A percentile compares a stretch with the other conserved stretches of the same genome.
These are phyloP conservation scores for Macrolepiota fuliginosa DNA, from an alignment of 768 basidiomycete genomes.

Conservation along the genomic window DNA sequence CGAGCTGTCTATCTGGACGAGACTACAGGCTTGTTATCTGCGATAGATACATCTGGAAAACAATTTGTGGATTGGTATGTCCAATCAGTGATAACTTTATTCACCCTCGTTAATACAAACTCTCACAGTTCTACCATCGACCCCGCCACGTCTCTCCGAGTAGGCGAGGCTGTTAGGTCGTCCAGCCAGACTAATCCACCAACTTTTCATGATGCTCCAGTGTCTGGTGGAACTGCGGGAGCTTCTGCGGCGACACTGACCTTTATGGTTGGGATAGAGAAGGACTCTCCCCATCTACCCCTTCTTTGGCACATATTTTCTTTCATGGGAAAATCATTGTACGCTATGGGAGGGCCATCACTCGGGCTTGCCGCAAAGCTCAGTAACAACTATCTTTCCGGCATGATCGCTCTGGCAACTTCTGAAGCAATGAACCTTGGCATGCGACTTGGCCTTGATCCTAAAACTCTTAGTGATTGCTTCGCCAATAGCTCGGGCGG, in stretches of 20 bases:
- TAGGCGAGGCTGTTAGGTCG: slow-evolving; percentile 27
- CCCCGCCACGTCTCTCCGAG: slow-evolving; percentile 30
- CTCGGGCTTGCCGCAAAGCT: slow-evolving; percentile 43
- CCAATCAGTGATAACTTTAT: not conserved
- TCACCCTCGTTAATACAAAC: not conserved
- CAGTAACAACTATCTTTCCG: slow-evolving; percentile 42
- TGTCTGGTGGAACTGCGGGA: slow-evolving; percentile 40
- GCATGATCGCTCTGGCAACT: slow-evolving; percentile 39
- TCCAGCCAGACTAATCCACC: slow-evolving; percentile 19
- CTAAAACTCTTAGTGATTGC: slow-evolving; percentile 33
- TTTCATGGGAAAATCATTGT: slow-evolving; percentile 34
- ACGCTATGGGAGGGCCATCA: slow-evolving; percentile 36
- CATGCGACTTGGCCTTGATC: slow-evolving; percentile 41
- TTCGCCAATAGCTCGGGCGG: slow-evolving; percentile 39
- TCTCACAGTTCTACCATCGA: slow-evolving; percentile 41
- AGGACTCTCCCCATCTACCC: slow-evolving; percentile 29
- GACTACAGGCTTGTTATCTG: slow-evolving; percentile 32
- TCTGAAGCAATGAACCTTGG: slow-evolving; percentile 44
- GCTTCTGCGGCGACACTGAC: slow-evolving; percentile 36
- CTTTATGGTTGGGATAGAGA: slow-evolving; percentile 36
- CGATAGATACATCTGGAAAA: slow-evolving; percentile 31
- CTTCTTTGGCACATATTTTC: slow-evolving; percentile 31
- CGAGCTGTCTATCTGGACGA: slow-evolving; percentile 33
- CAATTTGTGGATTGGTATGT: slow-evolving; percentile 40
- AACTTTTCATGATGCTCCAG: slow-evolving; percentile 39